phyloP scores from a whole-genome alignment of 1,284 basidiomycete species.

The Boletus sp. region DNA sequence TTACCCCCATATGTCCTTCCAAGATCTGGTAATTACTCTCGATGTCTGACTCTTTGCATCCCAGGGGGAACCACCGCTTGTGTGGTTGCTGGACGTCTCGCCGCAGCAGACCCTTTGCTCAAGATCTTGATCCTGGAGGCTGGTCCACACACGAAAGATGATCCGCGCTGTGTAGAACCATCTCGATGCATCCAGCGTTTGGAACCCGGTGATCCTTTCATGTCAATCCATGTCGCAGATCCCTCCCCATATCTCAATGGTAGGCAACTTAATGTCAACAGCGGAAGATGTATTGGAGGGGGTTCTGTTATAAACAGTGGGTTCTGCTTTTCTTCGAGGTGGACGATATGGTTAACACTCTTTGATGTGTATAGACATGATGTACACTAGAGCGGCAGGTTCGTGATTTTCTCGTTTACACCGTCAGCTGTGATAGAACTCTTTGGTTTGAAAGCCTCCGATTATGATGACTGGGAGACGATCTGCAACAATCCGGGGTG shows the following conservation, averaged over 20 bases:
- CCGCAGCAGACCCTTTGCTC: conserved; percentile 38
- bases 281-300: conserved; percentile 33
- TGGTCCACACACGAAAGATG: conserved; percentile 35
- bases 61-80: conserved; percentile 43
- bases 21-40: background rate
- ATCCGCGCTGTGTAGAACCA: conserved; percentile 32
- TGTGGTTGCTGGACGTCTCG: conserved; percentile 41
- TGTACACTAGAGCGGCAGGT: conserved; percentile 2
- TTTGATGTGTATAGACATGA: background rate
- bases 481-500: background rate
- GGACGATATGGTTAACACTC: background rate
- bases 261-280: conserved; percentile 41
- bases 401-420: background rate
- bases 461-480: conserved; percentile 3
- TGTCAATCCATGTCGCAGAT: conserved; percentile 41
- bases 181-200: conserved; percentile 31
- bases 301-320: conserved; percentile 2
- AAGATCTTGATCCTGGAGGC: conserved; percentile 42
- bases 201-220: conserved; percentile 29
- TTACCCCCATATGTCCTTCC: conserved; percentile 2
- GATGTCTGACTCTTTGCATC: background rate
- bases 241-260: conserved; percentile 43
- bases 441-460: background rate
- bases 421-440: background rate
- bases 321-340: background rate